Base-by-base conservation (phyloP, 495 filamentous ascomycete species). In the Aspergillus ostianus region DNA sequence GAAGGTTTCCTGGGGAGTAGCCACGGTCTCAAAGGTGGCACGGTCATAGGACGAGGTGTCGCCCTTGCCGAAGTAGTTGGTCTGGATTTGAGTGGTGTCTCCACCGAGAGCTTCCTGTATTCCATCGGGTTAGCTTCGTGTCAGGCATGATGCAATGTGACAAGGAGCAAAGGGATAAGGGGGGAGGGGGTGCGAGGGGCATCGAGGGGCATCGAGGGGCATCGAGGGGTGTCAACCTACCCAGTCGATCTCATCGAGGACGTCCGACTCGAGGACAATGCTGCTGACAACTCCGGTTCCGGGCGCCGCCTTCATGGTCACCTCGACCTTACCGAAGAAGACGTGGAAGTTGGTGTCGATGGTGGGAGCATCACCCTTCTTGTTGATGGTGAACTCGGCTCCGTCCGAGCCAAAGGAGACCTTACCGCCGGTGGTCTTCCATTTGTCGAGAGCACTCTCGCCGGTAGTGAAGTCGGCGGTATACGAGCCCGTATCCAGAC, bases 191-290 rank as follows among this genome's bases (percentile, higher is more conserved):
- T 26, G 23, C 23, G 23, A 26, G 4, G 23, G 23, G 23, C 23
- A 36, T 8, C 20, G 26, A 32, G 8, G 50, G 50, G n/a, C n/a
- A n/a, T n/a, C n/a, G n/a, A n/a, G n/a, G n/a, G n/a, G n/a, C n/a
- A n/a, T n/a, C n/a, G n/a, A n/a, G n/a, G 50, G 20, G 20, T 51
- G 41, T 27, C 20, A 19, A 53, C 89, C 86, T 73, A 92, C 86
- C 85, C 92, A 93, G 75, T 97, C 94, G 67, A 98, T 89, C 77
- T 98, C 94, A 72, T 98, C 94, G n/a, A 97, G 82, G 62, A 85
- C 84, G 73, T 96, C 92, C 4, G 93, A 97, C 68, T 93, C 85
- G 51, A 98, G 74, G 7, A 97, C 90, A 54, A 93, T 80, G 15
- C 85, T 90, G 77, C 88, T 83, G 69, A 95, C 85, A 59, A 96